These are phyloP conservation scores for Metschnikowia noctiluminum DNA, from an alignment of 805 yeast species.

Conservation along the genomic window DNA sequence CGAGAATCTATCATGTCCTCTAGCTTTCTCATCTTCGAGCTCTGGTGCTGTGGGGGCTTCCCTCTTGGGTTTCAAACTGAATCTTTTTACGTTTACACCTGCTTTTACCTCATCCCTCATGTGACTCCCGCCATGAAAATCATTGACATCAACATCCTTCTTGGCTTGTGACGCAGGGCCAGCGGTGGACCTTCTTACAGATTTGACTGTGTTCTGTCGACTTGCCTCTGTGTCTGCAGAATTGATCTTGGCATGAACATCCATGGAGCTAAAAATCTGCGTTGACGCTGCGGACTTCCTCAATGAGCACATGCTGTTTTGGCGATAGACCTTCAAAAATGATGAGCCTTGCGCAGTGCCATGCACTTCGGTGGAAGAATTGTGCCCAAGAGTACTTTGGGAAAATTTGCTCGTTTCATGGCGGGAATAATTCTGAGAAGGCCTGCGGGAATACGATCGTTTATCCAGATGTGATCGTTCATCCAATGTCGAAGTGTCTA, in stretches of 20 bases:
- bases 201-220: conserved; percentile 5
- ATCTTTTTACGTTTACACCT: conserved; percentile 17
- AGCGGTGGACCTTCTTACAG: not conserved
- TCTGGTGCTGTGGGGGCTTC: conserved; percentile 39
- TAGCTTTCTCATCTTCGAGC: conserved; percentile 1
- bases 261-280: conserved; percentile 29
- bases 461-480: conserved; percentile 17
- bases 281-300: conserved; percentile 26
- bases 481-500: conserved; percentile 23
- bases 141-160: not conserved
- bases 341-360: conserved; percentile 5
- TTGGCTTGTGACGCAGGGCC: not conserved
- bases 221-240: conserved; percentile 4
- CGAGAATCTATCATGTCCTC: conserved; percentile 32
- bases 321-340: conserved; percentile 5
- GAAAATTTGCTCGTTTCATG: not conserved
- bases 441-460: too few relatives aligned
- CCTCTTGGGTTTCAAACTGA: conserved; percentile 37
- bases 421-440: conserved; percentile 4
- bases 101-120: not conserved
- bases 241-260: conserved; percentile 11
- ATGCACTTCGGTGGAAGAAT: conserved; percentile 2
- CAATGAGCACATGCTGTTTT: conserved; percentile 12
- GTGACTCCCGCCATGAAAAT: not conserved
- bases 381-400: conserved; percentile 8